Conservation (phyloP, 164 flowering plant genomes). For the Warburgia ugandensis region DNA sequence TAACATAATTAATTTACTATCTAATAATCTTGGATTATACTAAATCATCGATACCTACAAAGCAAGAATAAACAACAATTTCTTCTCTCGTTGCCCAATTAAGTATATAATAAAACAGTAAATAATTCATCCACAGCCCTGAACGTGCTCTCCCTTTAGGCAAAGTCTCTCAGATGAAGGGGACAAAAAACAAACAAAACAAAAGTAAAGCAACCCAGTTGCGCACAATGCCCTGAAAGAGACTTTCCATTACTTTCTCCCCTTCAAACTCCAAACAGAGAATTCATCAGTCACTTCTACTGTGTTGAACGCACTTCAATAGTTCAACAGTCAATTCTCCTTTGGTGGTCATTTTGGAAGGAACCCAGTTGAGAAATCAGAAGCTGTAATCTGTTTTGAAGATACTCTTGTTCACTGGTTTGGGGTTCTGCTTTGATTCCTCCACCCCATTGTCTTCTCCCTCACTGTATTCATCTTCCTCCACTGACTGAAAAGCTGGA, state of each 20-base stretch:
- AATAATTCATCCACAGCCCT: constrained; percentile 8
- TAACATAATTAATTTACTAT: too few species aligned
- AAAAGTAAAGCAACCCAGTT: constrained; percentile 3
- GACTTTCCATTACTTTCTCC: too few species aligned
- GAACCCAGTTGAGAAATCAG: constrained; percentile 21
- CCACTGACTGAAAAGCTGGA: constrained; percentile 51
- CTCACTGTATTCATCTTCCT: constrained; percentile 19
- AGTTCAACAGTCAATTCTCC: neutral
- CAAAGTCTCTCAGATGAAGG: constrained; percentile 9
- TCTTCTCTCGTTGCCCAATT: too few species aligned
- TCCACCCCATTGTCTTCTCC: constrained; percentile 7
- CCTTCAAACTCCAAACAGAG: too few species aligned
- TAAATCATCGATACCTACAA: too few species aligned
- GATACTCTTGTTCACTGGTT: constrained; percentile 23
- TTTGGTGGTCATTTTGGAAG: neutral
- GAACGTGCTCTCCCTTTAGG: neutral
- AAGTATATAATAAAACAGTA: constrained; percentile 3
- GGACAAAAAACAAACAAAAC: too few species aligned
- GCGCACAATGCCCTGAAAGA: constrained; percentile 5
- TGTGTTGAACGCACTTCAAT: too few species aligned
- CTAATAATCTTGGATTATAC: too few species aligned
- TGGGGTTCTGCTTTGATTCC: constrained; percentile 15
- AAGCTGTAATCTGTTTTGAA: constrained; percentile 44
- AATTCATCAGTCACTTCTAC: constrained; percentile 2
- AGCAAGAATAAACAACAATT: too few species aligned